Evolutionary conservation across 2,329 filamentous ascomycete species (phyloP), one percentile per base, ranked within the genome.

Genomic region (Fusarium nygamai): DNA sequence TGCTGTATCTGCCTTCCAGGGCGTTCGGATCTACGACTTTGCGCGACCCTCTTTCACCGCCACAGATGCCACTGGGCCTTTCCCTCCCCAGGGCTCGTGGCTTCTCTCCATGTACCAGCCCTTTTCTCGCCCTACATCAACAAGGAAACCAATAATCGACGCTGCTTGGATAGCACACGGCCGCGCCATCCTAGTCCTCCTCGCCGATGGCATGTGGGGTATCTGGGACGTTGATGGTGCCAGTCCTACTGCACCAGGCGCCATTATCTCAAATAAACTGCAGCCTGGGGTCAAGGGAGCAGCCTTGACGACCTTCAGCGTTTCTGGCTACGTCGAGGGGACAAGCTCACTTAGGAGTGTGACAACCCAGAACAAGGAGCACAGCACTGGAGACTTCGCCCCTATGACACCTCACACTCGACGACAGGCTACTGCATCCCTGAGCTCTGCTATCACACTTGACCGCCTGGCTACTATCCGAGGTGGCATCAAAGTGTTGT

Each of bases 151-250:
- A 0, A 86, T 92, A n/a, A 80, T 92, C 20, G 90, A 90, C 56
- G 89, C 90, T 2, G 85, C 87, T 10, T 92, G 91, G 91, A 87
- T 92, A 54, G 84, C 87, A 5, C 87, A 88, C 67, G 91, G 91
- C 16, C 86, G 88, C 53, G 90, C 90, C 10, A 83, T 92, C 34
- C 82, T 92, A 46, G 84, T 85, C 2, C 83, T 92, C 6, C 82
- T 92, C 8, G 87, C 88, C 2, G 91, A 92, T 74, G 91, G 90
- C 12, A 90, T 90, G 78, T 92, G 91, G 91, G 91, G 89, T 20
- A 88, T 92, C 39, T 92, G 90, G 90, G 90, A 92, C 75, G 85
- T 92, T 50, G 89, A 92, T 70, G 88, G 89, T 13, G 85, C 85
- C 36, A 87, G 87, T 44, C 88, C 89, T 4, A 80, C 85, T 41